Conservation (phyloP, 129 eudicot genomes). For the Rutidosis leptorrhynchoides region DNA sequence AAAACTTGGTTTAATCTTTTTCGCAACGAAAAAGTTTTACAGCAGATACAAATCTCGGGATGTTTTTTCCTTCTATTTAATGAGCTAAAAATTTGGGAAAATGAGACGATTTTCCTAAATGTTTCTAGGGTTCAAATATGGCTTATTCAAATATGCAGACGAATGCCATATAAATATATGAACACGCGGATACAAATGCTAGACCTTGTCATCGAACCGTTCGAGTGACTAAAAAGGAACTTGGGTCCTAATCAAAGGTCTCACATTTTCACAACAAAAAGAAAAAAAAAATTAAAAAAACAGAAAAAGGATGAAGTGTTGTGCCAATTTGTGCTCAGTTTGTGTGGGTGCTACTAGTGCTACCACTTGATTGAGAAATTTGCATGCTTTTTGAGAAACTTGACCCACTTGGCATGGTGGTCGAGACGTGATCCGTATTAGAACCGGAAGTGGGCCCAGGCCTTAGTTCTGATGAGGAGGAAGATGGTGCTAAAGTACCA, state of each 20-base stretch:
- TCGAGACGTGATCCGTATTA: slow-evolving; percentile 35
- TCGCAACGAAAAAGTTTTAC: slow-evolving; percentile 34
- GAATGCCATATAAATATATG: slow-evolving; percentile 42
- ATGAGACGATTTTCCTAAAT: slow-evolving; percentile 26
- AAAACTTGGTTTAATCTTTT: slow-evolving; percentile 31
- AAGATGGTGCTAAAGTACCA: slow-evolving; percentile 73
- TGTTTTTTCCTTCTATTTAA: slow-evolving; percentile 24
- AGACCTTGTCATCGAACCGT: slow-evolving; percentile 27
- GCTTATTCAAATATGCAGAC: slow-evolving; percentile 45
- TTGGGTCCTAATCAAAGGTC: slow-evolving; percentile 29
- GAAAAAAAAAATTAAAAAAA: background rate
- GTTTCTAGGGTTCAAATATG: slow-evolving; percentile 33
- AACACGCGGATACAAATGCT: slow-evolving; percentile 32
- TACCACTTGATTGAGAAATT: slow-evolving; percentile 41
- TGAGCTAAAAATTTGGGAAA: slow-evolving; percentile 8
- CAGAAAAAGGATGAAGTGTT: slow-evolving; percentile 17
- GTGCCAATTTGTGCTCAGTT: slow-evolving; percentile 29
- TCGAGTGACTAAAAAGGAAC: slow-evolving; percentile 28
- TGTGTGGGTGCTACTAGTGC: slow-evolving; percentile 34
- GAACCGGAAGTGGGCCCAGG: slow-evolving; percentile 41
- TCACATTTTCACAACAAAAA: slow-evolving; percentile 44
- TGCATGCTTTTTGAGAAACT: slow-evolving; percentile 43
- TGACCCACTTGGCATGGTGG: slow-evolving; percentile 49
- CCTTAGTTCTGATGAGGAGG: slow-evolving; percentile 78
- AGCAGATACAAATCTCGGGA: slow-evolving; percentile 31